phyloP scores from a whole-genome alignment of 768 basidiomycete genomes.

The Suillus decipiens region DNA sequence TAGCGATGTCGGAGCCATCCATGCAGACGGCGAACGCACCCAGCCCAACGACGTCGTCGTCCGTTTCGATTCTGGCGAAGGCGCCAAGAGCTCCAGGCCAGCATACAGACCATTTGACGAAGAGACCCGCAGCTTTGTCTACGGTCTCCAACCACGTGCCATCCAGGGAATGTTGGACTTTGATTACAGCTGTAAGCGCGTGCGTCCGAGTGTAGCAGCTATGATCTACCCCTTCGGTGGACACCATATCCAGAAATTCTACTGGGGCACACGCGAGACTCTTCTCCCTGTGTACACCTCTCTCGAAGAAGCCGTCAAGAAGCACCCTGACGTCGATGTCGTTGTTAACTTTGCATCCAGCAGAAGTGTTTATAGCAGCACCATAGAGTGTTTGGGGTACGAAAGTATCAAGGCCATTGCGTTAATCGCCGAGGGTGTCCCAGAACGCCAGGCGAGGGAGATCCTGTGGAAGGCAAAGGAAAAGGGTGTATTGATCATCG shows the following conservation, averaged over 20 bases:
- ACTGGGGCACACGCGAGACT: slow-evolving; percentile 99
- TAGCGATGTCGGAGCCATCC: slow-evolving; percentile 67
- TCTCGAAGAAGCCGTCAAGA: slow-evolving; percentile 86
- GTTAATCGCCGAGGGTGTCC: slow-evolving; percentile 98
- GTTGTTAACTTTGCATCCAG: slow-evolving; percentile 98
- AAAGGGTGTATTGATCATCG: slow-evolving; percentile 89
- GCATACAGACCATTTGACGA: slow-evolving; percentile 91
- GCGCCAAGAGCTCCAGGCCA: slow-evolving; percentile 68
- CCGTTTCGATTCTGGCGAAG: slow-evolving; percentile 87
- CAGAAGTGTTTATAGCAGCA: slow-evolving; percentile 92
- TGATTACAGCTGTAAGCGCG: slow-evolving; percentile 95
- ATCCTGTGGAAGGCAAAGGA: slow-evolving; percentile 86
- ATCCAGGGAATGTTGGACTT: slow-evolving; percentile 99
- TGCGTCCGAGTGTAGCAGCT: slow-evolving; percentile 90
- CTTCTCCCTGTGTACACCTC: slow-evolving; percentile 96
- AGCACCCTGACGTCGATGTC: slow-evolving; percentile 96
- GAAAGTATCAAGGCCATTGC: slow-evolving; percentile 60
- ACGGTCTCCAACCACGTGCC: slow-evolving; percentile 97
- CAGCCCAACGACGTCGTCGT: slow-evolving; percentile 90
- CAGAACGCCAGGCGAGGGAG: slow-evolving; percentile 95
- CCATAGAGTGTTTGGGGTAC: slow-evolving; percentile 81
- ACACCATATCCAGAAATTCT: slow-evolving; percentile 99
- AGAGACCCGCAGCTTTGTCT: slow-evolving; percentile 94
- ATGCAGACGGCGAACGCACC: slow-evolving; percentile 75
- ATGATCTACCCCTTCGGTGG: slow-evolving; percentile 99